These are phyloP conservation scores for Lasiosphaeria ovina DNA, from an alignment of 495 filamentous ascomycete genomes.

Conservation along the genomic window DNA sequence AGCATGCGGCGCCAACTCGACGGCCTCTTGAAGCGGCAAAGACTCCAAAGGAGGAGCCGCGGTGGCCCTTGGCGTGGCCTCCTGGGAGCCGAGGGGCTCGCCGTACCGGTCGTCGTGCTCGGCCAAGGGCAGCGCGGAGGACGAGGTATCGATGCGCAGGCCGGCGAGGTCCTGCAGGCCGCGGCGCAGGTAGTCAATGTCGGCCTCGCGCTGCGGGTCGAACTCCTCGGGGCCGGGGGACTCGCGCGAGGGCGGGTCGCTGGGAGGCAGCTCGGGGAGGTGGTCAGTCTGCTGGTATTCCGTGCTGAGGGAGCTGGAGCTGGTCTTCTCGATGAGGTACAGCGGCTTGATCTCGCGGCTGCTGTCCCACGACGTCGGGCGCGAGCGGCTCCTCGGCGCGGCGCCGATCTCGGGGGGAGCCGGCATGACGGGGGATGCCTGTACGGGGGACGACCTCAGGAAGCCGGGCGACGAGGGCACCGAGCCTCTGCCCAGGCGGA, in stretches of 20 bases:
- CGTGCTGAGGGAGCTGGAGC: constrained; percentile 16
- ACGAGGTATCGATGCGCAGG: constrained; percentile 29
- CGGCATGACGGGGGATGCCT: constrained; percentile 31
- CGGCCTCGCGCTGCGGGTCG: constrained; percentile 16
- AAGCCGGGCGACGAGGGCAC: constrained; percentile 42
- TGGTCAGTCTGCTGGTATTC: constrained; percentile 15
- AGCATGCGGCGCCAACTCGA: not conserved
- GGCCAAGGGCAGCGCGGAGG: not conserved
- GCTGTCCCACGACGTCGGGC: constrained; percentile 52
- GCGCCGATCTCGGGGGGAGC: constrained; percentile 24
- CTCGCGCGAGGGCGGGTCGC: constrained; percentile 31
- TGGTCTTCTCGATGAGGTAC: constrained; percentile 45
- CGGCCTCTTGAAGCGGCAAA: not conserved
- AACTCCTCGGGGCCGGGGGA: constrained; percentile 23
- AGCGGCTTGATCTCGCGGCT: constrained; percentile 50
- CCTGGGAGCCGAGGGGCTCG: constrained; percentile 30
- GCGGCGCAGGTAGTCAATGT: constrained; percentile 11
- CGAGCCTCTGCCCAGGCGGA: constrained; percentile 42
- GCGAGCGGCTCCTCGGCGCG: constrained; percentile 30
- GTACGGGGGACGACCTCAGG: constrained; percentile 36
- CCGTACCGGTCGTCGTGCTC: constrained; percentile 3
- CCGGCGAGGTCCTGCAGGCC: constrained; percentile 11
- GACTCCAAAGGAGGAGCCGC: not conserved
- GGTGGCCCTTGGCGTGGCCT: constrained; percentile 36
- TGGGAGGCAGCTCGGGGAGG: constrained; percentile 35